phyloP scores from a whole-genome alignment of 331 rosid species.

The Arachis monticola region DNA sequence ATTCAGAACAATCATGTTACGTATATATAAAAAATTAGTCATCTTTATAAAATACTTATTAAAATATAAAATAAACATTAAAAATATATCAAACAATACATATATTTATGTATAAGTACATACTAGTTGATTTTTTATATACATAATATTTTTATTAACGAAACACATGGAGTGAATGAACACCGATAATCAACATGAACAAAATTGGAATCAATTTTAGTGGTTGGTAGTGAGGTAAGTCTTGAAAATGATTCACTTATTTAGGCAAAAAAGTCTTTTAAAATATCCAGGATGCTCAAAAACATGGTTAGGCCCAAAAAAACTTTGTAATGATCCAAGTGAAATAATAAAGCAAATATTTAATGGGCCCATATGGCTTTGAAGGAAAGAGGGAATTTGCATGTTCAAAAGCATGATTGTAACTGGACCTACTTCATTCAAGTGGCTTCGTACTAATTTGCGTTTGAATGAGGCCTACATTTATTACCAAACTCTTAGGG shows the following conservation, averaged over 20 bases:
- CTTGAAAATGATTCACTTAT: constrained; percentile 38
- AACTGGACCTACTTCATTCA: constrained; percentile 51
- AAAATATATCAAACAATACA: too few relatives aligned
- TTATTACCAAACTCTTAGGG: constrained; percentile 30
- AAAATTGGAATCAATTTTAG: constrained; percentile 40
- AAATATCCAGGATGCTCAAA: neutral
- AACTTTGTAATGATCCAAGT: constrained; percentile 34
- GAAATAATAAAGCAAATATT: neutral
- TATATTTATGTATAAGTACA: too few relatives aligned
- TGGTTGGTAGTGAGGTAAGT: constrained; percentile 37
- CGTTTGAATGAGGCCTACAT: constrained; percentile 37
- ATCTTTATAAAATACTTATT: too few relatives aligned
- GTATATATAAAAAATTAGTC: too few relatives aligned
- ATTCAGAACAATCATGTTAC: too few relatives aligned
- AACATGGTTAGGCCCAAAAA: constrained; percentile 40
- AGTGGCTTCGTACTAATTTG: constrained; percentile 32
- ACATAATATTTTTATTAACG: too few relatives aligned
- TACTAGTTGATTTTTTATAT: too few relatives aligned
- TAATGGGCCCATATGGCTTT: constrained; percentile 33
- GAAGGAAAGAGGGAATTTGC: neutral
- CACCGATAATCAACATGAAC: constrained; percentile 45
- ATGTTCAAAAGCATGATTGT: constrained; percentile 43
- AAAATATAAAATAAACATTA: too few relatives aligned
- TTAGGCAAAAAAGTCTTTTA: constrained; percentile 36
- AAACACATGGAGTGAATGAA: constrained; percentile 12